These are phyloP conservation scores for Bipolaris cookei DNA, from an alignment of 2,329 filamentous ascomycete species.

Conservation along the genomic window DNA sequence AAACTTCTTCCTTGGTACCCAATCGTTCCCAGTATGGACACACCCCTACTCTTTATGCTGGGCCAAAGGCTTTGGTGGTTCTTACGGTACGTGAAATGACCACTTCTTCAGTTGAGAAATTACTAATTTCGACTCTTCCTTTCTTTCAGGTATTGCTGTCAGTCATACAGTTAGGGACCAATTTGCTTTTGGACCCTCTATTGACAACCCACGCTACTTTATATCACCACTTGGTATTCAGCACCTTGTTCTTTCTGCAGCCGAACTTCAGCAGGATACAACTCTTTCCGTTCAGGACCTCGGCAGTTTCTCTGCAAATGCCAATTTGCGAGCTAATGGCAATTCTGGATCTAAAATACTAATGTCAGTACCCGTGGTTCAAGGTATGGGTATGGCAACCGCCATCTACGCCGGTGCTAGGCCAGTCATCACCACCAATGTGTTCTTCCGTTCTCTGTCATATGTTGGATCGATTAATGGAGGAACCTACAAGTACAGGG, in stretches of 20 bases:
- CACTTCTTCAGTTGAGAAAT: background rate
- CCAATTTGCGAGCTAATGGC: conserved; percentile 65
- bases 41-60: conserved; percentile 64
- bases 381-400: conserved; percentile 89
- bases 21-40: conserved; percentile 72
- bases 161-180: conserved; percentile 75
- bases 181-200: conserved; percentile 56
- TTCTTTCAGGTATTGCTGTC: conserved; percentile 63
- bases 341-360: conserved; percentile 59
- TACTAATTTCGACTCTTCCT: background rate
- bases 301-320: conserved; percentile 66
- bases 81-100: conserved; percentile 65
- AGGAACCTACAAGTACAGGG: conserved; percentile 47
- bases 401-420: conserved; percentile 73
- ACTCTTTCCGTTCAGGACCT: conserved; percentile 60
- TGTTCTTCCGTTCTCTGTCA: conserved; percentile 75
- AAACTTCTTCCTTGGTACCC: conserved; percentile 79
- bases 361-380: conserved; percentile 80
- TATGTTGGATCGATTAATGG: conserved; percentile 39
- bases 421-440: conserved; percentile 74
- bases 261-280: conserved; percentile 71
- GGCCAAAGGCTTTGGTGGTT: conserved; percentile 61
- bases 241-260: conserved; percentile 79
- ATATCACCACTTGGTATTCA: conserved; percentile 85
- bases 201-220: conserved; percentile 66